Percentiles rank a stretch among this genome's conserved stretches.
These are phyloP conservation scores for Fusarium napiforme DNA, from an alignment of 2,329 filamentous ascomycete genomes.

Conservation along the genomic window DNA sequence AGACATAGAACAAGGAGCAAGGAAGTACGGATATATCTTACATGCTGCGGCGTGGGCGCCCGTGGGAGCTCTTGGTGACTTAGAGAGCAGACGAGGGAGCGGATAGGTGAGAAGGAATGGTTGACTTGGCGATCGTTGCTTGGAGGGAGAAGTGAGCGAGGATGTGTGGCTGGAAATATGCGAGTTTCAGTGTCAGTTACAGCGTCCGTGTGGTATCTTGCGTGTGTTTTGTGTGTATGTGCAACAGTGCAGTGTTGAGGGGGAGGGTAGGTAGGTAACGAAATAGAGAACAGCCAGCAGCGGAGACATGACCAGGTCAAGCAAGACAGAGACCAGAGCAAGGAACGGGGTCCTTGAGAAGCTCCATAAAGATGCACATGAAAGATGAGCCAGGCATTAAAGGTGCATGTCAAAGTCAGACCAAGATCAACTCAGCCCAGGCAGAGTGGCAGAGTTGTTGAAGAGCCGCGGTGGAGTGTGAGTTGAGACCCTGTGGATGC, in stretches of 20 bases:
- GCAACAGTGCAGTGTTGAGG: constrained; percentile 26
- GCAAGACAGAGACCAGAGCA: constrained; percentile 13
- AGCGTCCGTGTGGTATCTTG: constrained; percentile 30
- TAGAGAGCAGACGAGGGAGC: constrained; percentile 26
- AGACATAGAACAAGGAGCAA: constrained; percentile 3
- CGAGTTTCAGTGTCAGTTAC: constrained; percentile 39
- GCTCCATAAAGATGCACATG: constrained; percentile 22
- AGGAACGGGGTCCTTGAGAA: constrained; percentile 19
- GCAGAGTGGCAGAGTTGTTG: neutral
- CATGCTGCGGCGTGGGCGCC: constrained; percentile 48
- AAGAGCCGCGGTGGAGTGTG: constrained; percentile 28
- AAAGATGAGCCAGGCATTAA: constrained; percentile 18
- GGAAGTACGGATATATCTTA: constrained; percentile 43
- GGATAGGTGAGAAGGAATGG: constrained; percentile 13
- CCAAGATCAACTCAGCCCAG: constrained; percentile 29
- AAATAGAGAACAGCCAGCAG: constrained; percentile 15
- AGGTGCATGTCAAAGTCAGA: constrained; percentile 29
- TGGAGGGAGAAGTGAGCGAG: constrained; percentile 11
- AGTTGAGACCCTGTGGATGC: constrained; percentile 28
- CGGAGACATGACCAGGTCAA: constrained; percentile 19
- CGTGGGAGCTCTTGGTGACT: constrained; percentile 38
- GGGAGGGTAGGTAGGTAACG: constrained; percentile 25
- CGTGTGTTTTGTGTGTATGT: constrained; percentile 31
- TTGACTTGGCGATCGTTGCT: constrained; percentile 15
- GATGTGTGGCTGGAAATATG: constrained; percentile 40